Conservation (phyloP, 495 filamentous ascomycete species). For the Aspergillus bertholletiae region DNA sequence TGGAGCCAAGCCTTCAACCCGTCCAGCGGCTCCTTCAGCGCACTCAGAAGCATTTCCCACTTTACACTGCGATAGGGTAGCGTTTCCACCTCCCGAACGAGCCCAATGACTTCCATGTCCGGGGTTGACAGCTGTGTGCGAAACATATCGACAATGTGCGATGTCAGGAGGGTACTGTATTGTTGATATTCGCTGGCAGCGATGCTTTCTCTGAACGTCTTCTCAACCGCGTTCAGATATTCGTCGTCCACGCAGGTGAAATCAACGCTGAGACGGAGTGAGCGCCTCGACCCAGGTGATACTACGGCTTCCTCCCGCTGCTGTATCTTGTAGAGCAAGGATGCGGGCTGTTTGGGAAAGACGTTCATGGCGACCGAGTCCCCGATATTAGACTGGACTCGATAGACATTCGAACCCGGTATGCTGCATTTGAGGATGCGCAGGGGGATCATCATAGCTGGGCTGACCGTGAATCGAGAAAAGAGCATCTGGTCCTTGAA, state of each 20-base stretch:
- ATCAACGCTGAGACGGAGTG: constrained; percentile 65
- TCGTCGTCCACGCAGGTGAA: constrained; percentile 76
- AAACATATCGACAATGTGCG: constrained; percentile 50
- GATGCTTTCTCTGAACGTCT: constrained; percentile 39
- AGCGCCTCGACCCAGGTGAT: constrained; percentile 38
- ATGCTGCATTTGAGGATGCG: constrained; percentile 69
- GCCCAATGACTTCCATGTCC: constrained; percentile 53
- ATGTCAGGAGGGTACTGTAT: constrained; percentile 46
- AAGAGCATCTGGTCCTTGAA: constrained; percentile 83
- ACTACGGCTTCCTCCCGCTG: constrained; percentile 21
- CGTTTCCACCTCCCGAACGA: constrained; percentile 42
- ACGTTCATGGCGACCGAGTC: constrained; percentile 57
- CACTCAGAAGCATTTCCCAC: constrained; percentile 41
- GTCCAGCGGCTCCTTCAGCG: constrained; percentile 34
- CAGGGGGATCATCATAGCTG: constrained; percentile 69
- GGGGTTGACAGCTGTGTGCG: constrained; percentile 48
- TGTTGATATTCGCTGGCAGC: constrained; percentile 37
- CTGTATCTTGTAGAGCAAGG: constrained; percentile 75
- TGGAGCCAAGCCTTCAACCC: constrained; percentile 39
- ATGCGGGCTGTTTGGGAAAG: constrained; percentile 77
- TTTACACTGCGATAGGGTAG: constrained; percentile 32
- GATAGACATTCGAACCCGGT: constrained; percentile 63
- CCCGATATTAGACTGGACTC: constrained; percentile 57
- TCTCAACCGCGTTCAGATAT: constrained; percentile 41
- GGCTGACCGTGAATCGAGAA: constrained; percentile 84